phyloP scores from a whole-genome alignment of 139 green algal genomes.

The Chlamydomonas sp. region DNA sequence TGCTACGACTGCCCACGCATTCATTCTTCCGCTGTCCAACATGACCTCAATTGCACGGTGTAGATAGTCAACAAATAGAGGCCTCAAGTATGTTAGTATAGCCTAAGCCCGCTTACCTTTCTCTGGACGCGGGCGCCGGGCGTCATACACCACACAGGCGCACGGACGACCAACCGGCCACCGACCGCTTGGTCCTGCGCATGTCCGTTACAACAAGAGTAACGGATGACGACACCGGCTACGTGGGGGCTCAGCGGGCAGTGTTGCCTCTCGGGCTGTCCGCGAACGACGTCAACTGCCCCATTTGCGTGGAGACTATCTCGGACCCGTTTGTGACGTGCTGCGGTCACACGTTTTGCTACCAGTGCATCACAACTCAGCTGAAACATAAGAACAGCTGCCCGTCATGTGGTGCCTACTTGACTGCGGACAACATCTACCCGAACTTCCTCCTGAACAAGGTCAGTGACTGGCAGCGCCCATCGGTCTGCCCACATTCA shows the following conservation, averaged over 20 bases:
- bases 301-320: conserved; percentile 83
- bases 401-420: conserved; percentile 69
- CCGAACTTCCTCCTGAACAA: conserved; percentile 89
- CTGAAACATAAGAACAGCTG: conserved; percentile 74
- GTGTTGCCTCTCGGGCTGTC: conserved; percentile 28
- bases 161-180: too few relatives aligned
- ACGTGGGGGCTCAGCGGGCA: neutral
- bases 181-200: too few relatives aligned
- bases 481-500: neutral
- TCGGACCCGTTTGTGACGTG: conserved; percentile 82
- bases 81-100: too few relatives aligned
- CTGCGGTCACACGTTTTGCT: conserved; percentile 90
- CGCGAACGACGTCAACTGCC: conserved; percentile 71
- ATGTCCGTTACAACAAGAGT: conserved; percentile 27
- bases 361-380: conserved; percentile 79
- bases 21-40: too few relatives aligned
- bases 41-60: too few relatives aligned
- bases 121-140: too few relatives aligned
- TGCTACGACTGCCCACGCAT: too few relatives aligned
- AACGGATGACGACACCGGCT: conserved; percentile 8
- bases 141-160: too few relatives aligned
- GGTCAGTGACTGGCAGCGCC: conserved; percentile 34
- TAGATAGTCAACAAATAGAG: too few relatives aligned
- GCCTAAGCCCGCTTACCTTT: too few relatives aligned
- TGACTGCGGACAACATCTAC: conserved; percentile 76